Evolutionary conservation across 2,329 filamentous ascomycete genomes (phyloP).

Genomic region (Talaromyces rugulosus): DNA sequence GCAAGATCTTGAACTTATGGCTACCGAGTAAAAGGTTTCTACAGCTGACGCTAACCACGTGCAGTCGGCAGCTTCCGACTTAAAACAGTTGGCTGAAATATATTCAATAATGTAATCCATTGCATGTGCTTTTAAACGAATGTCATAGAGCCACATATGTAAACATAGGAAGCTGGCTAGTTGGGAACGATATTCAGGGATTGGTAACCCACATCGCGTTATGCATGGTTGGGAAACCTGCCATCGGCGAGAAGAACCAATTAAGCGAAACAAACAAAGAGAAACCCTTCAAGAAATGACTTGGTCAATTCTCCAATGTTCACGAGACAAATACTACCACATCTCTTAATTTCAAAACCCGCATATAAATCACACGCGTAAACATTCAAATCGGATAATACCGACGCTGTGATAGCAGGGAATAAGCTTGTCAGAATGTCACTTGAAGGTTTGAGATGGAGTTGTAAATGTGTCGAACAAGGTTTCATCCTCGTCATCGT

Average conservation of each 20-base stretch:
- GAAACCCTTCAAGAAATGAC: background rate
- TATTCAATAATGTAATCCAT: background rate
- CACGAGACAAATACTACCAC: background rate
- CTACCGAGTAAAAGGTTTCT: background rate
- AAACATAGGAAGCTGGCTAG: background rate
- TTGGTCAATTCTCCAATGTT: background rate
- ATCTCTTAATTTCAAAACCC: background rate
- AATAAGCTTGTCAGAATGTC: background rate
- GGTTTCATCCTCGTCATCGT: constrained; percentile 61
- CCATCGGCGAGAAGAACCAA: background rate
- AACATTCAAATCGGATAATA: background rate
- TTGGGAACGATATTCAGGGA: background rate
- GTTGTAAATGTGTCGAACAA: background rate
- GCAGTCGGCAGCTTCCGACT: background rate
- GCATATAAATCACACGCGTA: background rate
- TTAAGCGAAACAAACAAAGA: background rate
- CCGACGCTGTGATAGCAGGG: background rate
- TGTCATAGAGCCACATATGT: background rate
- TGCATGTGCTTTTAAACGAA: background rate
- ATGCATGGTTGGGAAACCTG: background rate
- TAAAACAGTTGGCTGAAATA: background rate
- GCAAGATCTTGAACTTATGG: background rate
- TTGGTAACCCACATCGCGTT: background rate
- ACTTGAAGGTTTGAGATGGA: background rate
- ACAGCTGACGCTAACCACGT: background rate